A percentile compares a stretch with the other conserved stretches of the same genome.
Evolutionary conservation across 148 eudicot species (phyloP).

Genomic region (Nepenthes mirabilis): DNA sequence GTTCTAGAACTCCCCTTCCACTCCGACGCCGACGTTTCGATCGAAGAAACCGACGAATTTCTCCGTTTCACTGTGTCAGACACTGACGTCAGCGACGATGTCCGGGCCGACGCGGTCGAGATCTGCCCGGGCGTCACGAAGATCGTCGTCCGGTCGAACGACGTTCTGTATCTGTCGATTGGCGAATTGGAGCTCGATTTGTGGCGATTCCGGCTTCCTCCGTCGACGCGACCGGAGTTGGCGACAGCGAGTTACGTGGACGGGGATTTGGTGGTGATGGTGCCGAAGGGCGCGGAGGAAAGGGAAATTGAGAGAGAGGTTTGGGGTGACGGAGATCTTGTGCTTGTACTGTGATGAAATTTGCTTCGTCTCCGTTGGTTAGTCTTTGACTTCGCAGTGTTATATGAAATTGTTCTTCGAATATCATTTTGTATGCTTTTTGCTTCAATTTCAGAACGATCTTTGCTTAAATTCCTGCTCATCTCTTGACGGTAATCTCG

Average conservation of each 20-base stretch:
- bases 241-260: constrained; percentile 46
- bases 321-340: constrained; percentile 35
- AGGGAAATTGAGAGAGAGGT: constrained; percentile 14
- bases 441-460: too few relatives aligned
- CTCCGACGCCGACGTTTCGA: constrained; percentile 59
- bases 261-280: constrained; percentile 69
- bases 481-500: too few relatives aligned
- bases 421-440: too few relatives aligned
- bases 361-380: too few relatives aligned
- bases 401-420: too few relatives aligned
- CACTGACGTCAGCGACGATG: constrained; percentile 29
- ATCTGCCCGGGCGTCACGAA: constrained; percentile 80
- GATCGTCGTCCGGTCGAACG: constrained; percentile 44
- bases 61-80: constrained; percentile 54
- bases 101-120: constrained; percentile 55
- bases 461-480: too few relatives aligned
- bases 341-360: constrained; percentile 48
- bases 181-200: constrained; percentile 56
- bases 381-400: too few relatives aligned
- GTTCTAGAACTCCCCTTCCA: constrained; percentile 84
- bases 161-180: constrained; percentile 10
- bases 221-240: constrained; percentile 43
- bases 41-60: constrained; percentile 41
- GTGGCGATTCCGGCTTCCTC: constrained; percentile 81
- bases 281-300: constrained; percentile 39